These are phyloP conservation scores for Yamadazyma dushanensis DNA, from an alignment of 1,139 yeast genomes.

Conservation along the genomic window DNA sequence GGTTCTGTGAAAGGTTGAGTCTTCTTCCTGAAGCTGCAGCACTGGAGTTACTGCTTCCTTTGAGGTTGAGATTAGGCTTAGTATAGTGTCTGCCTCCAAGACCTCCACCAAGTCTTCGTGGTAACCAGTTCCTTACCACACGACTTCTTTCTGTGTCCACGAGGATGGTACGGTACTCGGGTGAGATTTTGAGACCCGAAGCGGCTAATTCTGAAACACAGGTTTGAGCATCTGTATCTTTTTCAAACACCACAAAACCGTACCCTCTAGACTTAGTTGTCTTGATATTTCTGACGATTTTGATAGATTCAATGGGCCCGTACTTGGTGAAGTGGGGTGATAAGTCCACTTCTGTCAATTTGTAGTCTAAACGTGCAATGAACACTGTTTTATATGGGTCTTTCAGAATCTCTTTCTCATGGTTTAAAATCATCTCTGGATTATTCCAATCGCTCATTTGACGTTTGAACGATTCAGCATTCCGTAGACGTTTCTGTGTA, in stretches of 20 bases:
- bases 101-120: slow-evolving; percentile 70
- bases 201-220: slow-evolving; percentile 65
- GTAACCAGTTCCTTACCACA: slow-evolving; percentile 74
- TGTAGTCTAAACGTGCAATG: slow-evolving; percentile 68
- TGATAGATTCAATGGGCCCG: slow-evolving; percentile 69
- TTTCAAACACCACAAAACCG: slow-evolving; percentile 75
- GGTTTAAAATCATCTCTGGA: slow-evolving; percentile 49
- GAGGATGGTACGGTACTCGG: slow-evolving; percentile 49
- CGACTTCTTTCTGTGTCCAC: slow-evolving; percentile 89
- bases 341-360: slow-evolving; percentile 67
- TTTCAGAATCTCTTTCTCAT: slow-evolving; percentile 58
- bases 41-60: slow-evolving; percentile 43
- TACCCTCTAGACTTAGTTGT: slow-evolving; percentile 71
- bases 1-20: slow-evolving; percentile 20
- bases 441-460: slow-evolving; percentile 45
- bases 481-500: slow-evolving; percentile 21
- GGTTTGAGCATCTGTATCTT: slow-evolving; percentile 53
- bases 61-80: slow-evolving; percentile 39
- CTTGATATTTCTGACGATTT: slow-evolving; percentile 61
- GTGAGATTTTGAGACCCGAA: slow-evolving; percentile 37
- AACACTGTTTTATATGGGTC: slow-evolving; percentile 83
- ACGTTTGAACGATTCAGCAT: slow-evolving; percentile 30
- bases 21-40: slow-evolving; percentile 53
- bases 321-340: slow-evolving; percentile 60
- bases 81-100: slow-evolving; percentile 59